Conservation (phyloP, 306 rosid species). For the barrel medic (Medicago truncatula) region MtrunA17r5.0-ANR NC_053046.1:13169001-13169500, state of each 20-base stretch:
- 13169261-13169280: too few species aligned
- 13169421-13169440: too few species aligned
- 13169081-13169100: neutral
- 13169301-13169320: too few species aligned
- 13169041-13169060: neutral
- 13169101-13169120: conserved; percentile 23
- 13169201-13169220: too few species aligned
- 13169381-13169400: too few species aligned
- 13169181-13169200: too few species aligned
- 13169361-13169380: too few species aligned
- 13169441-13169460: conserved; percentile 20
- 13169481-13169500: conserved; percentile 9
- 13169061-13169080: conserved; percentile 11
- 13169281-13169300: too few species aligned
- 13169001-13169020: neutral
- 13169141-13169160: neutral
- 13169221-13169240: too few species aligned
- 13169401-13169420: too few species aligned
- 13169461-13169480: neutral
- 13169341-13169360: neutral
- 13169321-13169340: too few species aligned
- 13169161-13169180: neutral
- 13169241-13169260: too few species aligned
- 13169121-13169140: neutral
- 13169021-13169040: neutral